phyloP scores from a whole-genome alignment of 805 yeast genomes.

The Torulaspora delbrueckii region DNA sequence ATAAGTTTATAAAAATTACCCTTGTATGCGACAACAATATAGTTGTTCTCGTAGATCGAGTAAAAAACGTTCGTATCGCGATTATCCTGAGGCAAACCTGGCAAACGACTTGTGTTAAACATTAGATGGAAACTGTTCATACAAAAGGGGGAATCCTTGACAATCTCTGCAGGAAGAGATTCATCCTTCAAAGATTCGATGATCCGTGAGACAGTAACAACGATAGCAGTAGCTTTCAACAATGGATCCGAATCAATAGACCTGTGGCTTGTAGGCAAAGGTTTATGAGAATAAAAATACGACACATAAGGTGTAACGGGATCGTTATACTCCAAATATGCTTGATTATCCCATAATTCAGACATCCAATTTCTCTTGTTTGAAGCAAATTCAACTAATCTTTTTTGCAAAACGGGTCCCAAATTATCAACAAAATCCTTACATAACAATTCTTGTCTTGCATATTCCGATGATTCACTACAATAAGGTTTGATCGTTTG shows the following conservation, averaged over 20 bases:
- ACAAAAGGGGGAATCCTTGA: slow-evolving; percentile 80
- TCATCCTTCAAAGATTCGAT: slow-evolving; percentile 62
- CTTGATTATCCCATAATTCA: slow-evolving; percentile 90
- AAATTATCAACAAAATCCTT: slow-evolving; percentile 64
- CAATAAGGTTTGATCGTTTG: slow-evolving; percentile 65
- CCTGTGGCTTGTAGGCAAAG: slow-evolving; percentile 40
- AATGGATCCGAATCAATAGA: slow-evolving; percentile 57
- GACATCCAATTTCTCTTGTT: slow-evolving; percentile 79
- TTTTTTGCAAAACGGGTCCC: slow-evolving; percentile 63
- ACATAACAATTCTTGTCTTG: slow-evolving; percentile 50
- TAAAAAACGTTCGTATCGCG: slow-evolving; percentile 59
- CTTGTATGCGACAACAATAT: slow-evolving; percentile 65
- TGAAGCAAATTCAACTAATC: slow-evolving; percentile 54
- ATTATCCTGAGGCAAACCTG: slow-evolving; percentile 40
- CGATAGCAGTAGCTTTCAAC: slow-evolving; percentile 70
- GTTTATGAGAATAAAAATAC: slow-evolving; percentile 82
- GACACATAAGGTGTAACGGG: slow-evolving; percentile 94
- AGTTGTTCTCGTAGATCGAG: slow-evolving; percentile 48
- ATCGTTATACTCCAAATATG: slow-evolving; percentile 84
- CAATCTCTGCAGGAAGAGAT: slow-evolving; percentile 70
- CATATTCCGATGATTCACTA: slow-evolving; percentile 45
- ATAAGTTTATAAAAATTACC: slow-evolving; percentile 76
- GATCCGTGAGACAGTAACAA: slow-evolving; percentile 63
- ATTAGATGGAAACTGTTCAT: slow-evolving; percentile 88
- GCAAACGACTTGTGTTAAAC: slow-evolving; percentile 87